Base-by-base conservation (phyloP, 164 flowering plant genomes). In the Akebia trifoliata region DNA sequence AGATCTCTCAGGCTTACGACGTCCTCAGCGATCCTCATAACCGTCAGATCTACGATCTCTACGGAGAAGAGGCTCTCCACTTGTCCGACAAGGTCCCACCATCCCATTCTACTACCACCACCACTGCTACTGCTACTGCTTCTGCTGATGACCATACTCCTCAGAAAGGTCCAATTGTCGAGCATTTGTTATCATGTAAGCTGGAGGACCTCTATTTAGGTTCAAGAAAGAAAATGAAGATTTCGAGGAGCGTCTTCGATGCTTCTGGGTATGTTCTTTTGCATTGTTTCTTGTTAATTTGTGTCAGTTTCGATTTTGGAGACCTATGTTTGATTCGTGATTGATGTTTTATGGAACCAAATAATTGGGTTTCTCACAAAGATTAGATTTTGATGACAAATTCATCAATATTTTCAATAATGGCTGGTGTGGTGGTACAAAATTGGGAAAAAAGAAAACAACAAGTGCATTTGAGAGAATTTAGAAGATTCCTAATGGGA, bases 41-140 rank as follows among this genome's bases (percentile, higher is more conserved):
- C 73, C 87, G 96, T 39, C 90, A 78, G 84, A 82, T 88, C 89
- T 86, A 88, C 73, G 93, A 88, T 64, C 73, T 71, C 8, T 82
- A 81, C 57, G 93, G 90, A 21, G 93, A 82, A 67, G 93, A 88
- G 49, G 89, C 71, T 1, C 68, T 86, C 30, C 81, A 82, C 60
- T 82, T 90, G 18, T n/a, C n/a, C n/a, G 90, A 86, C 6, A 73
- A 76, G 10, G 56, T 15, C 12, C 49, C 39, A 37, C 6, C 49
- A 9, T n/a, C 49, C 10, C 57, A 70, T n/a, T n/a, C n/a, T n/a
- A n/a, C n/a, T n/a, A n/a, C n/a, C n/a, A n/a, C n/a, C n/a, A n/a
- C n/a, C n/a, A n/a, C n/a, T n/a, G n/a, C n/a, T n/a, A n/a, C n/a
- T n/a, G n/a, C n/a, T n/a, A 48, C 26, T 67, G 34, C 43, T 54